These are phyloP conservation scores for Parathielavia appendiculata DNA, from an alignment of 495 filamentous ascomycete genomes.

Conservation along the genomic window DNA sequence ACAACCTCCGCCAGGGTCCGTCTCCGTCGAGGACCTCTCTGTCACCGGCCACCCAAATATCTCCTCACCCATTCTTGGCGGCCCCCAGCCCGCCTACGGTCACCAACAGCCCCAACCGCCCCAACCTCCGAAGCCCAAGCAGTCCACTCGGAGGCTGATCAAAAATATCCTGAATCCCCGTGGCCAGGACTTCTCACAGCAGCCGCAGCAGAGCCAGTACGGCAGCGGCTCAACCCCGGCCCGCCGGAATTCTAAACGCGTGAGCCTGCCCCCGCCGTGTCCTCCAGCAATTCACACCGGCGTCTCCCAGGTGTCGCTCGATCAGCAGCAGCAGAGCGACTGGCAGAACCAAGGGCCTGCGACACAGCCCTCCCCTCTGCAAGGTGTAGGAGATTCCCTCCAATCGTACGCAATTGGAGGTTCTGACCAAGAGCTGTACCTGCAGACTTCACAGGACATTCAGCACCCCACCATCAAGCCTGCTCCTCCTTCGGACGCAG, in stretches of 20 bases:
- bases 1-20: constrained; percentile 25
- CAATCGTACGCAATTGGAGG: constrained; percentile 32
- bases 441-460: constrained; percentile 36
- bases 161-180: constrained; percentile 41
- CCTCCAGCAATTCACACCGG: constrained; percentile 16
- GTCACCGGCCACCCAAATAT: constrained; percentile 22
- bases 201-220: constrained; percentile 29
- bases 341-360: constrained; percentile 32
- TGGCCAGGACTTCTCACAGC: constrained; percentile 29
- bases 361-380: constrained; percentile 41
- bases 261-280: constrained; percentile 37
- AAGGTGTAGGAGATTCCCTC: constrained; percentile 40
- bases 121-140: constrained; percentile 37
- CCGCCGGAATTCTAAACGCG: constrained; percentile 47
- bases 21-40: constrained; percentile 39
- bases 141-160: constrained; percentile 43
- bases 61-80: constrained; percentile 28
- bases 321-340: constrained; percentile 29
- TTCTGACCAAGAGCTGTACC: constrained; percentile 38
- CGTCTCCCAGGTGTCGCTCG: constrained; percentile 37
- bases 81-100: constrained; percentile 23
- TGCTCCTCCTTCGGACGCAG: constrained; percentile 32
- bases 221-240: constrained; percentile 37
- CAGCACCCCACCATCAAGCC: constrained; percentile 40
- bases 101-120: constrained; percentile 29